Evolutionary conservation across 2,329 filamentous ascomycete species (phyloP).

Genomic region (Aureobasidium sp.): DNA sequence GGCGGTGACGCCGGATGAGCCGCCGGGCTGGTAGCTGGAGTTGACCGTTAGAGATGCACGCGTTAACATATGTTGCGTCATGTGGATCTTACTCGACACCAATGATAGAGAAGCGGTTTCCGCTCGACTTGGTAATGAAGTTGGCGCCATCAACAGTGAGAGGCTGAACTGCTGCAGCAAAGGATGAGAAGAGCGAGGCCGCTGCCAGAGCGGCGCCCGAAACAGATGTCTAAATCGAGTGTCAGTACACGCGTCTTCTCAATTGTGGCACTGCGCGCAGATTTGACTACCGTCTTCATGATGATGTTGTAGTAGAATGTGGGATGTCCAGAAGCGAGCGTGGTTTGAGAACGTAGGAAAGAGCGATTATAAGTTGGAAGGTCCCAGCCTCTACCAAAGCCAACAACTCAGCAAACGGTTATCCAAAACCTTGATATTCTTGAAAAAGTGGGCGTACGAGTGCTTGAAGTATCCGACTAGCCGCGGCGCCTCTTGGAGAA

Average conservation of each 20-base stretch:
- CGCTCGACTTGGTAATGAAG: conserved; percentile 49
- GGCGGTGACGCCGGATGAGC: conserved; percentile 45
- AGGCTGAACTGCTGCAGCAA: conserved; percentile 42
- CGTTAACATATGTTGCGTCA: not conserved
- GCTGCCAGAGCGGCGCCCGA: conserved; percentile 13
- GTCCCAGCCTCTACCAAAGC: not conserved
- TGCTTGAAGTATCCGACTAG: conserved; percentile 10
- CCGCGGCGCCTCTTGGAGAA: conserved; percentile 5
- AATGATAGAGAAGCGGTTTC: conserved; percentile 51
- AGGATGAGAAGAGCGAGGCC: conserved; percentile 11
- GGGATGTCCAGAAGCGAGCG: not conserved
- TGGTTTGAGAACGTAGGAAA: not conserved
- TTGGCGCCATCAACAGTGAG: conserved; percentile 42
- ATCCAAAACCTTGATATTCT: conserved; percentile 13
- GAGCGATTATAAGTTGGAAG: conserved; percentile 1
- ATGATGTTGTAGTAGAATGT: not conserved
- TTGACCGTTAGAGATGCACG: not conserved
- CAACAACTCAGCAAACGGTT: conserved; percentile 3
- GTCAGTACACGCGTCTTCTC: not conserved
- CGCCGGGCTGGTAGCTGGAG: conserved; percentile 49
- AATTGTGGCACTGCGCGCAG: not conserved
- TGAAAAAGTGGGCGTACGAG: conserved; percentile 11
- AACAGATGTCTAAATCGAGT: conserved; percentile 1
- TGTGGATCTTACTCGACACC: conserved; percentile 40
- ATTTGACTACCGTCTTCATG: conserved; percentile 9